phyloP scores from a whole-genome alignment of 2,329 filamentous ascomycete species.

The Pseudogymnoascus sp. region DNA sequence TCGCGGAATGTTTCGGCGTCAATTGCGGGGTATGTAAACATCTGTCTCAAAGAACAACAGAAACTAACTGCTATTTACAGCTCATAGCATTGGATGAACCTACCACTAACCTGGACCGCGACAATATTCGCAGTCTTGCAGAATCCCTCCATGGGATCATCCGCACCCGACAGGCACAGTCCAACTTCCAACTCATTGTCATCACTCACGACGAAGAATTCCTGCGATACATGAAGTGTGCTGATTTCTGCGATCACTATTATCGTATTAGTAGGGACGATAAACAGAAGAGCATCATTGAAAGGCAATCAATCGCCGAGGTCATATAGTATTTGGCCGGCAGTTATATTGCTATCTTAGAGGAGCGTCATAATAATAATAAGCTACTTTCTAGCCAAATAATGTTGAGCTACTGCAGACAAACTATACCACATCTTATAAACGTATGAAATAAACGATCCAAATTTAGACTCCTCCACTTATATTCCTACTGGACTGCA shows the following conservation, averaged over 20 bases:
- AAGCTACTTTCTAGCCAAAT: not conserved
- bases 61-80: conserved; percentile 18
- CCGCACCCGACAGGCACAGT: conserved; percentile 70
- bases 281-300: conserved; percentile 81
- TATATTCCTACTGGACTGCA: not conserved
- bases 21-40: conserved; percentile 62
- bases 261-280: conserved; percentile 79
- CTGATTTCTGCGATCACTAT: conserved; percentile 87
- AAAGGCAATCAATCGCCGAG: conserved; percentile 42
- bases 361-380: not conserved
- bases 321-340: conserved; percentile 10
- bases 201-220: conserved; percentile 99
- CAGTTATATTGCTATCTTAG: not conserved
- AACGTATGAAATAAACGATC: not conserved
- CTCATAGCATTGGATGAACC: conserved; percentile 96
- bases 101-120: conserved; percentile 89
- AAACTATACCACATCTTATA: not conserved
- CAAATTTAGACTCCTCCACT: not conserved
- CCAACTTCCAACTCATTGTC: conserved; percentile 95
- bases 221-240: conserved; percentile 83
- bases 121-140: conserved; percentile 89
- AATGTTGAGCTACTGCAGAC: not conserved
- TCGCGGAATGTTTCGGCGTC: conserved; percentile 92
- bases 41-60: not conserved
- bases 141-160: conserved; percentile 84